Percentiles rank a stretch among this genome's conserved stretches.
These are phyloP conservation scores for Curvularia sp. DNA, from an alignment of 2,329 filamentous ascomycete species.

Conservation along the genomic window DNA sequence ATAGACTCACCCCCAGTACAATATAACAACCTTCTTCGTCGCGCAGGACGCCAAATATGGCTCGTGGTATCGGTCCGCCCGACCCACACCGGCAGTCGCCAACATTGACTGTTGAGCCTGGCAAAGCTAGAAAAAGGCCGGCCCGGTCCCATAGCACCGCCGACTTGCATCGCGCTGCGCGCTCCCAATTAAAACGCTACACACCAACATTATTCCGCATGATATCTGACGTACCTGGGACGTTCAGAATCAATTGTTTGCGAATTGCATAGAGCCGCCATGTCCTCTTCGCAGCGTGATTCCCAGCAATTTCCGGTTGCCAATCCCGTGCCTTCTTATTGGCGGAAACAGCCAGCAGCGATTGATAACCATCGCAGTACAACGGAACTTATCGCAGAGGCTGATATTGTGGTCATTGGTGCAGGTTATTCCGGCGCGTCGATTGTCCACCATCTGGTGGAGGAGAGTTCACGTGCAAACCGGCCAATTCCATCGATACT, in stretches of 20 bases:
- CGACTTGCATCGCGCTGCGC: neutral
- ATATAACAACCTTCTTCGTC: neutral
- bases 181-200: neutral
- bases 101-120: neutral
- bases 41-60: neutral
- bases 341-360: slow-evolving; percentile 13
- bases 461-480: slow-evolving; percentile 6
- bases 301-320: slow-evolving; percentile 12
- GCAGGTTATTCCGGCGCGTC: slow-evolving; percentile 25
- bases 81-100: neutral
- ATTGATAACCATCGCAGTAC: slow-evolving; percentile 26
- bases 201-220: neutral
- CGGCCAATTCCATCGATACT: slow-evolving; percentile 20
- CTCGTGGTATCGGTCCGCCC: neutral
- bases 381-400: slow-evolving; percentile 4
- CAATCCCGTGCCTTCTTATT: slow-evolving; percentile 18
- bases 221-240: neutral
- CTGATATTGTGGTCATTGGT: slow-evolving; percentile 23
- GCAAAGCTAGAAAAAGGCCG: slow-evolving; percentile 1
- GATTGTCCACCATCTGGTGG: slow-evolving; percentile 20
- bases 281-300: slow-evolving; percentile 1
- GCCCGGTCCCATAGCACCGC: neutral
- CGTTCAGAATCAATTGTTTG: neutral
- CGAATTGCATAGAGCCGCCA: neutral
- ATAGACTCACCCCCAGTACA: neutral